A percentile compares a stretch with the other conserved stretches of the same genome.
phyloP scores from a whole-genome alignment of 441 rosid genomes.

The Aquilaria agallochum region DNA sequence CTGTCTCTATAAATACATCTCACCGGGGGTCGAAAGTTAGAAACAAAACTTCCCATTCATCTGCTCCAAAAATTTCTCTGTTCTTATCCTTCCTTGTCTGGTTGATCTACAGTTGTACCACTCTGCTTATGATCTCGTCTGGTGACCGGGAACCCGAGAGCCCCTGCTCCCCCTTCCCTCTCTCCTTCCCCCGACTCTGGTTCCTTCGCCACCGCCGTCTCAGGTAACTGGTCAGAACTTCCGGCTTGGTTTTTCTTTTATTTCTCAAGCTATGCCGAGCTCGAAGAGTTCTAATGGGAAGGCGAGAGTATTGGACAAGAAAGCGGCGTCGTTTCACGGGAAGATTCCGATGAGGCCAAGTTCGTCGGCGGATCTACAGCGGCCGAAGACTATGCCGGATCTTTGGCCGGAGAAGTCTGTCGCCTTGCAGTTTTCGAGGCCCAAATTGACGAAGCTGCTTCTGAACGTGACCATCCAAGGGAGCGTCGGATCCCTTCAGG shows the following conservation, averaged over 20 bases:
- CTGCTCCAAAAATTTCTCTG: constrained; percentile 41
- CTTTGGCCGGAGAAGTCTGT: neutral
- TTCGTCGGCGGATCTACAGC: constrained; percentile 22
- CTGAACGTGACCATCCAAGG: constrained; percentile 45
- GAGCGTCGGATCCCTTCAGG: constrained; percentile 41
- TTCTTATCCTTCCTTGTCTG: constrained; percentile 86
- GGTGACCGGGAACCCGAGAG: constrained; percentile 33
- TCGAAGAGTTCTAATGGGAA: too few relatives aligned
- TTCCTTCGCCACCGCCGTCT: constrained; percentile 73
- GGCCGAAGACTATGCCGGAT: constrained; percentile 37
- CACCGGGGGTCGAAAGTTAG: constrained; percentile 62
- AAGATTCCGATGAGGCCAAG: constrained; percentile 11
- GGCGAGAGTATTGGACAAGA: constrained; percentile 7
- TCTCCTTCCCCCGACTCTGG: constrained; percentile 53
- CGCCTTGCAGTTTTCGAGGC: constrained; percentile 14
- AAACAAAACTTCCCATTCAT: constrained; percentile 78
- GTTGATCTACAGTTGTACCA: constrained; percentile 60
- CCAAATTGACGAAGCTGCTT: constrained; percentile 37
- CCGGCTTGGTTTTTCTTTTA: too few relatives aligned
- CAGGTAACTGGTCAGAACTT: constrained; percentile 13
- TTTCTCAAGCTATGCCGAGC: too few relatives aligned
- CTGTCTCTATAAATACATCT: too few relatives aligned
- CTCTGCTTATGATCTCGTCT: too few relatives aligned
- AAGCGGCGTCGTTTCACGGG: constrained; percentile 38
- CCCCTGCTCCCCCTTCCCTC: constrained; percentile 41